phyloP scores from a whole-genome alignment of 257 asterid species.

The Plantago ovata region DNA sequence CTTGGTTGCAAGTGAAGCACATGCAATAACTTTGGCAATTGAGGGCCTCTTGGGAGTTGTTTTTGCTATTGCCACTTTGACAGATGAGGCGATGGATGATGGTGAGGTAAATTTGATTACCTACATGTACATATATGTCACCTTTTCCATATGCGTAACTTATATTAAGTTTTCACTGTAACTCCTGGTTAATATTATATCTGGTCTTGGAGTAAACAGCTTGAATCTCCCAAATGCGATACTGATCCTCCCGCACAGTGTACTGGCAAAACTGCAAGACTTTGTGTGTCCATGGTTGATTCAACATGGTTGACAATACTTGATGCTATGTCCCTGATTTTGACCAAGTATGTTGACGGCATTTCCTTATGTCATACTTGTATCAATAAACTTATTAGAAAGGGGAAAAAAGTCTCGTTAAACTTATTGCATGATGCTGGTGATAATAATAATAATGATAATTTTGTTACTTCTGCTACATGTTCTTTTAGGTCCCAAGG shows the following conservation, averaged over 20 bases:
- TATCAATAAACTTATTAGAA: too few relatives aligned
- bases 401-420: too few relatives aligned
- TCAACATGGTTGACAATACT: conserved; percentile 88
- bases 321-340: conserved; percentile 86
- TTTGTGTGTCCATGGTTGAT: conserved; percentile 87
- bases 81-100: conserved; percentile 92
- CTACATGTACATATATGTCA: conserved; percentile 7
- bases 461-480: too few relatives aligned
- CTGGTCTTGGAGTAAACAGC: conserved; percentile 54
- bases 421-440: too few relatives aligned
- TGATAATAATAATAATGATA: too few relatives aligned
- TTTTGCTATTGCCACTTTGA: conserved; percentile 93
- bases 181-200: conserved; percentile 18
- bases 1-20: conserved; percentile 99
- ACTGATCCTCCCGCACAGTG: conserved; percentile 57
- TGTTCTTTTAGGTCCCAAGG: conserved; percentile 85
- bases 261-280: conserved; percentile 67
- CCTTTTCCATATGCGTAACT: conserved; percentile 13
- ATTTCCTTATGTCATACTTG: conserved; percentile 24
- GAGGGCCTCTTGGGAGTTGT: conserved; percentile 96
- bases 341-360: conserved; percentile 62
- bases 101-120: conserved; percentile 67
- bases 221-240: conserved; percentile 88
- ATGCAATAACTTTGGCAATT: conserved; percentile 91
- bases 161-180: conserved; percentile 13